A percentile compares a stretch with the other conserved stretches of the same genome.
These are phyloP conservation scores for Mycocentrospora acerina DNA, from an alignment of 2,329 filamentous ascomycete genomes.

Conservation along the genomic window DNA sequence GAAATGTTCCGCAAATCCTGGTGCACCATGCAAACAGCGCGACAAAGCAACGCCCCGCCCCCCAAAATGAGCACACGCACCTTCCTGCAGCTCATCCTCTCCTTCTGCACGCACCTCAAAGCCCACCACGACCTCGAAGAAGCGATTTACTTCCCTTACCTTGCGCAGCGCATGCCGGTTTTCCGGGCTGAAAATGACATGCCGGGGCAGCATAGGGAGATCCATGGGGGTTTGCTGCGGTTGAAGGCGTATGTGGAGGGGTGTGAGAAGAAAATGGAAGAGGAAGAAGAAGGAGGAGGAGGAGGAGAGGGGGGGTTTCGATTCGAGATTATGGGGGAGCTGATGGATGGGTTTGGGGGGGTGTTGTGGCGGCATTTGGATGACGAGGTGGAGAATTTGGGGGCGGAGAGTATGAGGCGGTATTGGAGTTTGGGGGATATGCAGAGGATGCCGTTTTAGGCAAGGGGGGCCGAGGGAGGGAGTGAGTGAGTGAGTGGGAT, in stretches of 20 bases:
- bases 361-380: constrained; percentile 84
- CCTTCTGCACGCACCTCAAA: constrained; percentile 70
- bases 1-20: constrained; percentile 55
- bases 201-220: constrained; percentile 72
- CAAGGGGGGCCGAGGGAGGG: no score
- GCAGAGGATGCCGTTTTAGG: constrained; percentile 38
- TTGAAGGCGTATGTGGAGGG: constrained; percentile 65
- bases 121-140: constrained; percentile 85
- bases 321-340: constrained; percentile 61
- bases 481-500: no score
- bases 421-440: constrained; percentile 82
- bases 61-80: constrained; percentile 64
- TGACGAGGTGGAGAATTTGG: constrained; percentile 75
- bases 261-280: no score
- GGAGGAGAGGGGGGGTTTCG: constrained; percentile 62
- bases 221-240: constrained; percentile 72
- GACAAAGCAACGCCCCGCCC: constrained; percentile 60
- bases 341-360: constrained; percentile 76
- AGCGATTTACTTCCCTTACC: constrained; percentile 72
- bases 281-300: no score
- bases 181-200: constrained; percentile 68
- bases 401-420: constrained; percentile 83
- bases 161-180: constrained; percentile 76
- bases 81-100: constrained; percentile 68
- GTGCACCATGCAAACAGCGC: constrained; percentile 69